Base-by-base conservation (phyloP, 495 filamentous ascomycete species). In the Penicilliopsis zonata region DNA sequence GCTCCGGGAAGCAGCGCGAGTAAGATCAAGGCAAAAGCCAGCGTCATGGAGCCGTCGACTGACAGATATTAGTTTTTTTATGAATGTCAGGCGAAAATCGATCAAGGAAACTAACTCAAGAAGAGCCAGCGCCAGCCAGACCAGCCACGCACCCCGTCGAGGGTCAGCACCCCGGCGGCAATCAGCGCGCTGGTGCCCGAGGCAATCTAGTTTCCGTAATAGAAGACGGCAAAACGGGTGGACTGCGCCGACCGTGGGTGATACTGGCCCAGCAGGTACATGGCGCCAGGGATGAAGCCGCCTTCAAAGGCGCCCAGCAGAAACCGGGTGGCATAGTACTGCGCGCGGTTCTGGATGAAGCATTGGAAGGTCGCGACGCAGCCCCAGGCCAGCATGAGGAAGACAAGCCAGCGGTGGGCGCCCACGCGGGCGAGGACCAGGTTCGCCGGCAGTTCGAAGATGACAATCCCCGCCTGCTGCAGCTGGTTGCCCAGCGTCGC, bases 111-210 rank as follows among this genome's bases (percentile, higher is more conserved):
- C 53, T 18, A 48, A 65, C 63, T 39, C 3, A 73, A 43, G 47
- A 78, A 77, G 3, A 80, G 58, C 75, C 75, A 79, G 34, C 66
- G 61, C 75, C 75, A 80, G 0, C 75, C 74, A 2, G 57, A 45
- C 4, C 72, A 37, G 1, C 66, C 67, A 31, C 46, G 35, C 9
- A 59, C 44, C 2, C 72, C 72, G 18, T 58, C 40, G 37, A 79
- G 60, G 22, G 59, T 53, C 9, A 74, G 52, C 12, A 64, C 49
- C 7, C 59, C 68, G 13, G 61, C 62, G 1, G 61, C 70, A 32
- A 76, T 61, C 19, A 76, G 47, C 62, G 66, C 1, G 65, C 64
- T 0, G 62, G 64, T 0, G 70, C 72, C 13, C 65, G 1, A 78
- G 49, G 3, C 65, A 62, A 15, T 76, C 82, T 27, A n/a, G 26